Percentiles rank a stretch among this genome's conserved stretches.
phyloP scores from a whole-genome alignment of 495 filamentous ascomycete species.

The Chaetomidium leptoderma region DNA sequence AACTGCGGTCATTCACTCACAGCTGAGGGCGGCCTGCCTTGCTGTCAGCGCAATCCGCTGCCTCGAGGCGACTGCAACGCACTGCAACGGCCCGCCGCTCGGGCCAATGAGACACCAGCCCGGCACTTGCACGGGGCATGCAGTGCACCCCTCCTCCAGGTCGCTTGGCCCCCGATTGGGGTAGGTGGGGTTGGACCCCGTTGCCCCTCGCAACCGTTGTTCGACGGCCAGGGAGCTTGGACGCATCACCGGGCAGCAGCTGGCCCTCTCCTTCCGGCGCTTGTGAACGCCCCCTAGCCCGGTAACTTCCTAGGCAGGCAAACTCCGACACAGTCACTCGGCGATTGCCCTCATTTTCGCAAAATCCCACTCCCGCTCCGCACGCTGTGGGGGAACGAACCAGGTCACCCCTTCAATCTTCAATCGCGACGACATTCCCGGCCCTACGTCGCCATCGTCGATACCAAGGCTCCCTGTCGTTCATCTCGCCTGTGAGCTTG shows the following conservation, averaged over 20 bases:
- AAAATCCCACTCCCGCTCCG: constrained; percentile 3
- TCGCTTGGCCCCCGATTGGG: constrained; percentile 6
- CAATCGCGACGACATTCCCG: neutral
- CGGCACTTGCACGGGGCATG: constrained; percentile 5
- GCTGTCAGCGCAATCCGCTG: neutral
- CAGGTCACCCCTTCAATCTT: constrained; percentile 8
- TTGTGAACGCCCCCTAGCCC: constrained; percentile 15
- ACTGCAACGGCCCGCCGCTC: no score
- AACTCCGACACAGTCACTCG: neutral
- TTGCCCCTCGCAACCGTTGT: constrained; percentile 22
- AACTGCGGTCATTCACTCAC: neutral
- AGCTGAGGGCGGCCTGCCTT: neutral
- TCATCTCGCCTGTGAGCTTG: neutral
- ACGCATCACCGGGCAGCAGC: constrained; percentile 4
- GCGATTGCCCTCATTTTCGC: neutral
- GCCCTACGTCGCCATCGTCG: neutral
- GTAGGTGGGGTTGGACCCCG: constrained; percentile 17
- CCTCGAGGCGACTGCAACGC: no score
- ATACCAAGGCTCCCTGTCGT: constrained; percentile 5
- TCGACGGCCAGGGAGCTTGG: constrained; percentile 14
- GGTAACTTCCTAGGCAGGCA: no score
- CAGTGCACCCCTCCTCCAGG: neutral
- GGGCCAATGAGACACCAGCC: constrained; percentile 1
- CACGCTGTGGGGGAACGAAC: constrained; percentile 8
- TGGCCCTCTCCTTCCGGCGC: neutral